phyloP scores from a whole-genome alignment of 306 rosid species.

The Sechiopsis laciniata region DNA sequence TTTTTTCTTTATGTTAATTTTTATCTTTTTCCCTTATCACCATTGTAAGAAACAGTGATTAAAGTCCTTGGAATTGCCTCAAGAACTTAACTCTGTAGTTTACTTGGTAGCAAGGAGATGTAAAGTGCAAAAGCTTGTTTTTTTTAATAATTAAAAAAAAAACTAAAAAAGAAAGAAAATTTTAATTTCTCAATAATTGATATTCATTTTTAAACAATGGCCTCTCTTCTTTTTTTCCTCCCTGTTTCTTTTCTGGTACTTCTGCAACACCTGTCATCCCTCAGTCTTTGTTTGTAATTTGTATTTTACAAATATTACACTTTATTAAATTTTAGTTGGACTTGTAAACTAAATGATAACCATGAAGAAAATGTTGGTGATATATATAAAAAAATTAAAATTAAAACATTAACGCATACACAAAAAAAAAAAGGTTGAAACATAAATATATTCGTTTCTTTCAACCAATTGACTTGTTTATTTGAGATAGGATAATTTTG shows the following conservation, averaged over 20 bases:
- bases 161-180: constrained; percentile 17
- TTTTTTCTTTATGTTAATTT: constrained; percentile 39
- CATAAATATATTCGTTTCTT: neutral
- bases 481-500: neutral
- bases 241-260: constrained; percentile 34
- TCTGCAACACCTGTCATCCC: constrained; percentile 18
- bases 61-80: neutral
- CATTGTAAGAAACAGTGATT: constrained; percentile 21
- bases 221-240: constrained; percentile 20
- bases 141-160: constrained; percentile 31
- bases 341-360: too few relatives aligned
- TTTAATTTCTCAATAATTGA: constrained; percentile 46
- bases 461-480: neutral
- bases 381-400: neutral
- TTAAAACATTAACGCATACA: neutral
- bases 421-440: neutral
- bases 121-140: constrained; percentile 71
- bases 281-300: neutral
- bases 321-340: too few relatives aligned
- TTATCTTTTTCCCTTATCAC: constrained; percentile 36
- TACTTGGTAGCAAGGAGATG: constrained; percentile 43
- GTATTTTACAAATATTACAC: neutral
- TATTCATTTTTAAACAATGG: constrained; percentile 33
- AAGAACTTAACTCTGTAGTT: neutral
- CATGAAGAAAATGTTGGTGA: neutral